These are phyloP conservation scores for Yamadazyma olivae DNA, from an alignment of 805 yeast genomes.

Conservation along the genomic window DNA sequence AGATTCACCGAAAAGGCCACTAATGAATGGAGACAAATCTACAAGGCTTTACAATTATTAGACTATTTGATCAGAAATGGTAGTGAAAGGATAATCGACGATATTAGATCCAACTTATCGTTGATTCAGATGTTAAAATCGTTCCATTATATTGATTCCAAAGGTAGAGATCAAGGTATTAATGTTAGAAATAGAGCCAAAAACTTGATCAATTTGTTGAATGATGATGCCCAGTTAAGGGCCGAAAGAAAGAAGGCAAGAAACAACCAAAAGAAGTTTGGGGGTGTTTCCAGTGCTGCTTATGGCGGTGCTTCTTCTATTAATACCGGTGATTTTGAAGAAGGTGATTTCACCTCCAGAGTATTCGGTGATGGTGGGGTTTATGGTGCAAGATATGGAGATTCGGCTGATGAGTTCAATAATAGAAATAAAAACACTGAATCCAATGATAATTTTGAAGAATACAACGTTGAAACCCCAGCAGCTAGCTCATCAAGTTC, in stretches of 20 bases:
- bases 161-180: conserved; percentile 94
- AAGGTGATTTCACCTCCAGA: conserved; percentile 49
- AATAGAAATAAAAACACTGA: conserved; percentile 19
- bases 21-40: conserved; percentile 97
- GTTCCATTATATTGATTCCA: conserved; percentile 90
- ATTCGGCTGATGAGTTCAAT: conserved; percentile 44
- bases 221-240: conserved; percentile 74
- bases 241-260: conserved; percentile 89
- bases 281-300: conserved; percentile 61
- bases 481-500: too few relatives aligned
- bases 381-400: conserved; percentile 64
- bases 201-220: conserved; percentile 64
- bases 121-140: conserved; percentile 84
- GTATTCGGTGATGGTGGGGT: conserved; percentile 74
- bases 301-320: conserved; percentile 49
- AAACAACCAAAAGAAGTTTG: conserved; percentile 76
- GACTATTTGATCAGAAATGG: conserved; percentile 92
- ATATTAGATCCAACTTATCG: conserved; percentile 78
- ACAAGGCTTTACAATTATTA: conserved; percentile 86
- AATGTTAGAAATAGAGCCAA: conserved; percentile 91
- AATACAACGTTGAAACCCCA: conserved; percentile 47
- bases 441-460: conserved; percentile 48
- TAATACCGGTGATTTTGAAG: conserved; percentile 37
- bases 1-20: conserved; percentile 96
- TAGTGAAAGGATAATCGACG: conserved; percentile 92